Conservation (phyloP, 306 rosid genomes). For the Quercus gilva region DNA sequence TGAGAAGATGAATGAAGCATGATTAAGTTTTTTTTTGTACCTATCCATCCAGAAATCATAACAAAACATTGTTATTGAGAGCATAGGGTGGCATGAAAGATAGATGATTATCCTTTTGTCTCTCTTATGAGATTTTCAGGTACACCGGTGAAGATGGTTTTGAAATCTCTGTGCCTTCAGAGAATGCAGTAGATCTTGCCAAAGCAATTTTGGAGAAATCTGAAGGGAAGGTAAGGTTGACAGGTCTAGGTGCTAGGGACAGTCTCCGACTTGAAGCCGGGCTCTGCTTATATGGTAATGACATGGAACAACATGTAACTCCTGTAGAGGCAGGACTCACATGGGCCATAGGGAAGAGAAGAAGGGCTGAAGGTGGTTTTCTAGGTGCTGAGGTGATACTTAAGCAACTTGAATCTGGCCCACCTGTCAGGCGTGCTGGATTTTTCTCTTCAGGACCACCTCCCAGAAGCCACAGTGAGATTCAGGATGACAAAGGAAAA, state of each 20-base stretch:
- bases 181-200: conserved; percentile 79
- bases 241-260: conserved; percentile 95
- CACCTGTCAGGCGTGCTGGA: conserved; percentile 81
- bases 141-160: conserved; percentile 99
- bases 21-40: background rate
- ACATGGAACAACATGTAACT: conserved; percentile 87
- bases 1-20: background rate
- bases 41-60: conserved; percentile 6
- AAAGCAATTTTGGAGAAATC: conserved; percentile 95
- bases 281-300: conserved; percentile 88
- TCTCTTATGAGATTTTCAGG: conserved; percentile 43
- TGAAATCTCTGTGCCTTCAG: conserved; percentile 96
- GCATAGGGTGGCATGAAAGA: background rate
- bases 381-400: conserved; percentile 87
- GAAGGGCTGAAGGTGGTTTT: conserved; percentile 98
- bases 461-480: conserved; percentile 93
- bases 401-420: conserved; percentile 79
- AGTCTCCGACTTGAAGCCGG: conserved; percentile 97
- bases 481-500: conserved; percentile 75
- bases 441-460: conserved; percentile 93
- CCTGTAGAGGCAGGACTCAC: conserved; percentile 98
- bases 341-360: conserved; percentile 96
- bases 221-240: conserved; percentile 84
- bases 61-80: background rate
- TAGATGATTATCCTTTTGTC: background rate